Base-by-base conservation (phyloP, 1,284 basidiomycete species). In the Cutaneotrichosporon spelunceum region DNA sequence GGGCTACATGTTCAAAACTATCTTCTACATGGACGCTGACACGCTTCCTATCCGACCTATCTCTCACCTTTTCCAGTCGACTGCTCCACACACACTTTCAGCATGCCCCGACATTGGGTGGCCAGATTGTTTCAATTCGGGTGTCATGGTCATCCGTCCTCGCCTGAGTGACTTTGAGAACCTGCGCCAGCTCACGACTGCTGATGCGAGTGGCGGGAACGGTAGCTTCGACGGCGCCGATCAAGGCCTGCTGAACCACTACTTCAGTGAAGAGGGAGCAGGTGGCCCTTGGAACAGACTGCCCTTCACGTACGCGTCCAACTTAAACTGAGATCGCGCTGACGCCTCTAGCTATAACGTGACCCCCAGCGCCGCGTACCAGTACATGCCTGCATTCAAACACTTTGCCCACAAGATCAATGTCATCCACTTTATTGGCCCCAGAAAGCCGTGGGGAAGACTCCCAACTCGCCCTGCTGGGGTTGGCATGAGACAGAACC, bases 81-180 rank as follows among this genome's bases (percentile, higher is more conserved):
- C 73, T 21, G 48, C 53, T 14, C 70, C 69, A n/a, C 74, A 77
- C 62, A 65, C 65, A 26, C 79, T 84, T 68, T 89, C 93, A 47
- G 95, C 95, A 11, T 89, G 87, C 19, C 92, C 95, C 6, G 95
- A 99, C 78, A 90, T 92, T 30, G 95, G 95, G 68, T 99, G 95
- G 95, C 95, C 95, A 44, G 95, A 99, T 78, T 93, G 95, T 63
- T 98, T 99, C 83, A 99, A 98, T 78, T 95, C 93, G 26, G 95
- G 95, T 45, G 87, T 98, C 52, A 85, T 99, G 81, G 91, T 97
- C 59, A 80, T 94, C 29, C 52, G 84, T 84, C 95, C 95, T 0
- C 86, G 87, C 2, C 83, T 88, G 67, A 84, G 86, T 57, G 93
- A 93, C 69, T 98, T 96, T 76, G 81, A 84, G 2, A 84, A 87